Base-by-base conservation (phyloP, 768 basidiomycete genomes). In the Kwoniella newhampshirensis region DNA sequence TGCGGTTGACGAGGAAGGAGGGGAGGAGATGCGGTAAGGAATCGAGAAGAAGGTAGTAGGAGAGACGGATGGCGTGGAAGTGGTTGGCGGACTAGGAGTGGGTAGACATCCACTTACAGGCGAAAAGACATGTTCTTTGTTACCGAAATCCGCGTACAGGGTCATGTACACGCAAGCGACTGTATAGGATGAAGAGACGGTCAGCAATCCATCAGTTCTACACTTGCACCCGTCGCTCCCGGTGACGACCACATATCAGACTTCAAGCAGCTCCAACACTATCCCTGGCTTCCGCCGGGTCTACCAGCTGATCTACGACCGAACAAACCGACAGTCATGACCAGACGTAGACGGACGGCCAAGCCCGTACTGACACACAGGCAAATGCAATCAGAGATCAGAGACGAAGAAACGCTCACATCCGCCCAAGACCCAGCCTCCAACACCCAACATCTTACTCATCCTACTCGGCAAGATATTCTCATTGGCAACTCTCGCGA, bases 51-150 rank as follows among this genome's bases (percentile, higher is more conserved):
- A n/a, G 18, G 8, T 6, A 21, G 40, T 8, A 6, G 40, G 7
- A 21, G 21, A 7, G 21, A 41, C 17, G 6, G 6, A 17, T n/a
- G 18, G 40, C 21, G 40, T 41, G 40, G 17, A 21, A n/a, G 40
- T 5, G 7, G 7, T 5, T 7, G 17, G 21, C 40, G 17, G 45
- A 17, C 5, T 23, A 46, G 26, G 26, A 6, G 25, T 27, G 18
- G 26, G n/a, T 25, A n/a, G 7, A 25, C 15, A 39, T 25, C 5
- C 3, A 58, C 70, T 50, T 41, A 72, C 70, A n/a, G 63, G 63
- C 46, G 70, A 66, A 43, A 72, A 72, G 28, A 68, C 67, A 41
- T 72, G 70, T 50, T 72, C 70, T 39, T 53, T 52, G 1, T 59
- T 51, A 2, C 70, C 70, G 40, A 64, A 72, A 59, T 72, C 70